These are phyloP conservation scores for Nicotiana undulata DNA, from an alignment of 257 asterid genomes.

Conservation along the genomic window DNA sequence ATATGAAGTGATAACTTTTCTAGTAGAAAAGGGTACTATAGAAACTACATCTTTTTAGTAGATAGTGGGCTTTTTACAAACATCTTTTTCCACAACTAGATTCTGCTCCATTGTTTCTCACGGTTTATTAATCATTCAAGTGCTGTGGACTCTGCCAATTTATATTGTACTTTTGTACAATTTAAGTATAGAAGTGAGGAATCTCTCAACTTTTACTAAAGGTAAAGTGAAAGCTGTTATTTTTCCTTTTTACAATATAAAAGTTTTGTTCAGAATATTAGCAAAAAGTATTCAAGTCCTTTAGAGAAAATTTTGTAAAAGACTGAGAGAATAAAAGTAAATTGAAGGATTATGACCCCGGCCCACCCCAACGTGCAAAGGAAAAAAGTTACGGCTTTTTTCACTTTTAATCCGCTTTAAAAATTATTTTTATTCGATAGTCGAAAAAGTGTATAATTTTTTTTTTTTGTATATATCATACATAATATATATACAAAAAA, in stretches of 20 bases:
- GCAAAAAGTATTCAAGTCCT: background rate
- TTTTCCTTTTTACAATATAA: background rate
- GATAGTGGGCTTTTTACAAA: background rate
- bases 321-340: background rate
- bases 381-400: no score
- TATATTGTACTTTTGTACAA: background rate
- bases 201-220: slow-evolving; percentile 5
- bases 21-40: background rate
- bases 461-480: no score
- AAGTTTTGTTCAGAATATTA: background rate
- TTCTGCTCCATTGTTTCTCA: slow-evolving; percentile 2
- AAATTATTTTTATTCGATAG: no score
- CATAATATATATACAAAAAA: no score
- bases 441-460: no score
- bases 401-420: no score
- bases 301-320: background rate
- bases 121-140: background rate
- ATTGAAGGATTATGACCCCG: background rate
- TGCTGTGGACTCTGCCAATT: background rate
- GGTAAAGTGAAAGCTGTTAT: slow-evolving; percentile 3
- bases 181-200: slow-evolving; percentile 1
- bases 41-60: background rate
- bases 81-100: background rate
- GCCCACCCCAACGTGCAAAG: background rate
- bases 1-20: background rate